phyloP scores from a whole-genome alignment of 2,329 filamentous ascomycete species.

The Stemphylium vesicarium region DNA sequence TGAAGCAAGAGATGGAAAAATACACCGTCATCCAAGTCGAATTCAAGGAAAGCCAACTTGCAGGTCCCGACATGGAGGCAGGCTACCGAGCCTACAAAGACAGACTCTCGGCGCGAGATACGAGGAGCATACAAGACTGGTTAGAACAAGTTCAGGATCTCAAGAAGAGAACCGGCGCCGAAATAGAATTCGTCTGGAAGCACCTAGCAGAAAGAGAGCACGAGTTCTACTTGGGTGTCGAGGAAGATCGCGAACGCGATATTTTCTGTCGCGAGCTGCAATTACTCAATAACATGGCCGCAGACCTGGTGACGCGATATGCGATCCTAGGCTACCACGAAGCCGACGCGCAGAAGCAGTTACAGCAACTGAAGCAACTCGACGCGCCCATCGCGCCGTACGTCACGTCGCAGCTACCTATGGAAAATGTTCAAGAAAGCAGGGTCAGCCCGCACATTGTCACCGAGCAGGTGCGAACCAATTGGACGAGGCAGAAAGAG shows the following conservation, averaged over 20 bases:
- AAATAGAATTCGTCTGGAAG: slow-evolving; percentile 26
- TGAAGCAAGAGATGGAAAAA: slow-evolving; percentile 4
- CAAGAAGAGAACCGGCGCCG: slow-evolving; percentile 9
- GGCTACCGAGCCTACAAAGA: slow-evolving; percentile 24
- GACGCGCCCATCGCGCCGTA: background rate
- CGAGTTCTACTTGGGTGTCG: slow-evolving; percentile 17
- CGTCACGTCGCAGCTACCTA: background rate
- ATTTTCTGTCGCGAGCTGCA: slow-evolving; percentile 22
- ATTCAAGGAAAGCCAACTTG: slow-evolving; percentile 22
- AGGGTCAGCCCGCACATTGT: slow-evolving; percentile 4
- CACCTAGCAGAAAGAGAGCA: slow-evolving; percentile 23
- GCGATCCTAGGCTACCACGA: slow-evolving; percentile 23
- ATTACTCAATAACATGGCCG: slow-evolving; percentile 22
- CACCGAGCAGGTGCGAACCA: slow-evolving; percentile 10
- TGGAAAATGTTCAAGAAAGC: background rate
- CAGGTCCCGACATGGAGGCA: slow-evolving; percentile 22
- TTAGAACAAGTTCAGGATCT: slow-evolving; percentile 21
- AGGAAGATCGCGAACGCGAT: slow-evolving; percentile 22
- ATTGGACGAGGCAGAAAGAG: slow-evolving; percentile 16
- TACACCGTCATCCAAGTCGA: slow-evolving; percentile 17
- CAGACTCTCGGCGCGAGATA: slow-evolving; percentile 12
- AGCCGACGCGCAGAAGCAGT: slow-evolving; percentile 23
- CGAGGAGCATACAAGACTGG: slow-evolving; percentile 17
- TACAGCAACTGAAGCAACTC: slow-evolving; percentile 16
- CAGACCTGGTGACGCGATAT: slow-evolving; percentile 8